Conservation (phyloP, 805 yeast species). For the Zygoascus ofunaensis region DNA sequence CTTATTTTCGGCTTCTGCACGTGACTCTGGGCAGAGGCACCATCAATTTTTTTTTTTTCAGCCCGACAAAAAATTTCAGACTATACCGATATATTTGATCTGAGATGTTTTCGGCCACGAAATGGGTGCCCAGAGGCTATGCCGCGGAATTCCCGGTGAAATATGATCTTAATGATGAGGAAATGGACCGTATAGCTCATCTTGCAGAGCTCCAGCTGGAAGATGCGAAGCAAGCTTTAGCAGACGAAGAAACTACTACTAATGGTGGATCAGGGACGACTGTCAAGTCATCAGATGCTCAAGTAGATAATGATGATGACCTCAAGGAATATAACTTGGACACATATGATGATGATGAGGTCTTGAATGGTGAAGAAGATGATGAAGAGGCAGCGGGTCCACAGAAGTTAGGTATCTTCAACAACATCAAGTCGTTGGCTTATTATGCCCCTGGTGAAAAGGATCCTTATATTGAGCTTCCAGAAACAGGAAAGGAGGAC, state of each 20-base stretch:
- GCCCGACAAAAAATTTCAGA: conserved; percentile 1
- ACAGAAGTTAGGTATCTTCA: conserved; percentile 35
- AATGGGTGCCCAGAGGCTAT: conserved; percentile 95
- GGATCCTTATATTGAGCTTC: conserved; percentile 57
- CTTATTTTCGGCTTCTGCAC: no score
- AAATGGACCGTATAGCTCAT: conserved; percentile 79
- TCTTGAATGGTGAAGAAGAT: conserved; percentile 23
- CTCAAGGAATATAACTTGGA: conserved; percentile 82
- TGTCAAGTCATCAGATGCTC: not conserved
- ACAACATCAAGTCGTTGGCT: conserved; percentile 36
- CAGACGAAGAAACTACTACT: conserved; percentile 17
- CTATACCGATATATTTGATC: not conserved
- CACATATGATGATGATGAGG: conserved; percentile 42
- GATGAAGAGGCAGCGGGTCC: conserved; percentile 45
- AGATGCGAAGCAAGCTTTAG: conserved; percentile 61
- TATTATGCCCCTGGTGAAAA: conserved; percentile 36
- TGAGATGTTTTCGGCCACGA: conserved; percentile 76
- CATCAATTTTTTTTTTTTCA: no score
- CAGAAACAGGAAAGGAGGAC: conserved; percentile 40
- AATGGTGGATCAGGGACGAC: conserved; percentile 7
- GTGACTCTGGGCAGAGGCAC: no score
- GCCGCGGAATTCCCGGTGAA: conserved; percentile 88
- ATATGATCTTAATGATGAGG: conserved; percentile 83
- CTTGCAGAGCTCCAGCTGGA: conserved; percentile 75
- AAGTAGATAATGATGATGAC: conserved; percentile 52